Conservation (phyloP, 208 protist species). For the Blastocrithidia nonstop region DNA sequence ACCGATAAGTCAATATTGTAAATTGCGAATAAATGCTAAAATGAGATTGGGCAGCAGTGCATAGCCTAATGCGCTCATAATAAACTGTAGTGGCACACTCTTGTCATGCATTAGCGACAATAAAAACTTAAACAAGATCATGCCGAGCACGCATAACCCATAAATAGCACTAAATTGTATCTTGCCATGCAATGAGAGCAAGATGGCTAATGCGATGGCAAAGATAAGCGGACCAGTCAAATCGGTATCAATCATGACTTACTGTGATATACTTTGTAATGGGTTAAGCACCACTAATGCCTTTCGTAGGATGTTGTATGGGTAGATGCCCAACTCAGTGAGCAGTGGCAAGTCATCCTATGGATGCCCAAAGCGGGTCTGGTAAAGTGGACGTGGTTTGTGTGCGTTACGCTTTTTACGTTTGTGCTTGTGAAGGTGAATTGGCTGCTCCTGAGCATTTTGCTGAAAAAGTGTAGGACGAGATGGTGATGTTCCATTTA, state of each 20-base stretch:
- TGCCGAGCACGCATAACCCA: conserved; percentile 48
- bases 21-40: conserved; percentile 26
- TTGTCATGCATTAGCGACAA: conserved; percentile 53
- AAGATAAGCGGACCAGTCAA: conserved; percentile 63
- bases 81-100: conserved; percentile 39
- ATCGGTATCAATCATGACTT: conserved; percentile 36
- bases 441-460: neutral
- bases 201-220: conserved; percentile 38
- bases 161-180: conserved; percentile 80
- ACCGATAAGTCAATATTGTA: conserved; percentile 23
- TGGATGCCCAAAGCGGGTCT: conserved; percentile 62
- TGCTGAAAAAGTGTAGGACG: no score
- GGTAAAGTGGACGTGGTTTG: conserved; percentile 20
- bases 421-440: neutral
- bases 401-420: no score
- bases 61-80: conserved; percentile 67
- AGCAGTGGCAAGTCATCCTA: conserved; percentile 71
- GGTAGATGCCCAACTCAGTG: conserved; percentile 64
- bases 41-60: conserved; percentile 60
- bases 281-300: conserved; percentile 56
- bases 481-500: conserved; percentile 3
- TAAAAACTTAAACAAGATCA: conserved; percentile 50
- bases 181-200: conserved; percentile 58
- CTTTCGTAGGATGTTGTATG: conserved; percentile 32
- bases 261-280: conserved; percentile 14